A percentile compares a stretch with the other conserved stretches of the same genome.
These are phyloP conservation scores for Erysimum cheiranthoides DNA, from an alignment of 345 rosid genomes.

Conservation along the genomic window DNA sequence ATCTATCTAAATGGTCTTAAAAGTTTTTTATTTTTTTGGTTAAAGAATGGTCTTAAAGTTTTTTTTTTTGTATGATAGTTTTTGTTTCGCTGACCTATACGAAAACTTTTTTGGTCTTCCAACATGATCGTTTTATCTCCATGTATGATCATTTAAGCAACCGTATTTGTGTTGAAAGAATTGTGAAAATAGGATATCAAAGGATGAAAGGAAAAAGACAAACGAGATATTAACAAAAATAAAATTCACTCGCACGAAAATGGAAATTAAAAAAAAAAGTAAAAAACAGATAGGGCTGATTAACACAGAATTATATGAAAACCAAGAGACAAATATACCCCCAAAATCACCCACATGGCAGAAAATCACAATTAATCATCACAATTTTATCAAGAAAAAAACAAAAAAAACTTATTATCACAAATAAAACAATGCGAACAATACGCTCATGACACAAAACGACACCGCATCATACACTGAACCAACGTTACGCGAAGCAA, in stretches of 20 bases:
- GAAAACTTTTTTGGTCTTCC: neutral
- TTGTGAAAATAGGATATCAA: too few relatives aligned
- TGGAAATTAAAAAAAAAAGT: neutral
- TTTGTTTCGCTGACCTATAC: neutral
- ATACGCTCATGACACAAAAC: constrained; percentile 30
- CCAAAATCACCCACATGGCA: constrained; percentile 13
- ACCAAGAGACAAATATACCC: constrained; percentile 7
- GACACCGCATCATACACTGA: constrained; percentile 23
- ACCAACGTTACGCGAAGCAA: constrained; percentile 29
- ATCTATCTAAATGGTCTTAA: too few relatives aligned
- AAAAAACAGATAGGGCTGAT: constrained; percentile 11
- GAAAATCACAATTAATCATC: constrained; percentile 6
- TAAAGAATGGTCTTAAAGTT: too few relatives aligned
- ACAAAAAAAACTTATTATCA: constrained; percentile 27
- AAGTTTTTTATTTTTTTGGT: too few relatives aligned
- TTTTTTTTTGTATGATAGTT: neutral
- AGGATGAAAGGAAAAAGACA: neutral
- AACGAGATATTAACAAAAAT: neutral
- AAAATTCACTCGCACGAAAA: constrained; percentile 8
- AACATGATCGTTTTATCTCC: too few relatives aligned
- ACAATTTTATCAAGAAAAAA: neutral
- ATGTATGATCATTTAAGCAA: neutral
- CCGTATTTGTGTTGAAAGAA: neutral
- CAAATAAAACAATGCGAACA: constrained; percentile 37
- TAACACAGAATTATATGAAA: constrained; percentile 1